These are phyloP conservation scores for Przewalskia tangutica DNA, from an alignment of 257 asterid species.

Conservation along the genomic window DNA sequence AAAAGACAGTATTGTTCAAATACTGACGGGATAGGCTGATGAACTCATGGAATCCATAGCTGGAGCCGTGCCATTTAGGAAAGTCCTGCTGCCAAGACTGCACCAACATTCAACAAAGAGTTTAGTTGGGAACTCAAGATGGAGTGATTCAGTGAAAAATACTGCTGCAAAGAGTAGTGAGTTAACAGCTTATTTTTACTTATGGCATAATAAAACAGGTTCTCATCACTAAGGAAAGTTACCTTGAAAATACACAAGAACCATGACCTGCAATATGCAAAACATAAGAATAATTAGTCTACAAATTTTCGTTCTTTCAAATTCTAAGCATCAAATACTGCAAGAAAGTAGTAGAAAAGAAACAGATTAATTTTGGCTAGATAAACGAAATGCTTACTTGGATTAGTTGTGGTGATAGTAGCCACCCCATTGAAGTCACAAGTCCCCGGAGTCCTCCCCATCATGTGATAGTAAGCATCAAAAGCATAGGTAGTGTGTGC, in stretches of 20 bases:
- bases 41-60: constrained; percentile 58
- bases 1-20: neutral
- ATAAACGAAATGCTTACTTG: constrained; percentile 34
- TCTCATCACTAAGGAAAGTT: neutral
- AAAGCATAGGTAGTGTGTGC: constrained; percentile 84
- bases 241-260: constrained; percentile 67
- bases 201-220: too few relatives aligned
- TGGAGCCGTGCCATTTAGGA: constrained; percentile 56
- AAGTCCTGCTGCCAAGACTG: constrained; percentile 30
- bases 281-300: neutral
- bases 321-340: neutral
- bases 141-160: neutral
- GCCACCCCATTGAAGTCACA: constrained; percentile 96
- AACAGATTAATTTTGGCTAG: too few relatives aligned
- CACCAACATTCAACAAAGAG: constrained; percentile 3
- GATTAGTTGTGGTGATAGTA: constrained; percentile 66
- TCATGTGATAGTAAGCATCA: constrained; percentile 58
- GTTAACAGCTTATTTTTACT: too few relatives aligned
- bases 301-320: neutral
- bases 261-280: constrained; percentile 65
- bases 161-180: neutral
- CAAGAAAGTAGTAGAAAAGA: neutral
- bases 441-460: constrained; percentile 47
- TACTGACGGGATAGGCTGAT: constrained; percentile 20
- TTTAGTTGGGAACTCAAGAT: neutral